phyloP scores from a whole-genome alignment of 768 basidiomycete genomes.

The Mycena latifolia region DNA sequence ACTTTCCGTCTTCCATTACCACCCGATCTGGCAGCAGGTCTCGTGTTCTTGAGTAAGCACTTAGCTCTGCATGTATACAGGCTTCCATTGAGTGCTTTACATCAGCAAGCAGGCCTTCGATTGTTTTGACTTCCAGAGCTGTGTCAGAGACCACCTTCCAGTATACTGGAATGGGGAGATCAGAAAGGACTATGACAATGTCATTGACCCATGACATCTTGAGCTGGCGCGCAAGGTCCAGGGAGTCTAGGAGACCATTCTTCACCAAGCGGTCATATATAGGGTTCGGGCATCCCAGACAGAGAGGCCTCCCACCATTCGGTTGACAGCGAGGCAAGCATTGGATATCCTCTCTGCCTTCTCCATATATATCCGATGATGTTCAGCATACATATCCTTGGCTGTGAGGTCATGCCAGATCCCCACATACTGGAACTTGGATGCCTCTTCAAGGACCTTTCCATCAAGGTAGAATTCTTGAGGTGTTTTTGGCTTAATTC shows the following conservation, averaged over 20 bases:
- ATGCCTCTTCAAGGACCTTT: slow-evolving; percentile 18
- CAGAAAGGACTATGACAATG: neutral
- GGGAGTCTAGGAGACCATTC: neutral
- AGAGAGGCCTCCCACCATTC: slow-evolving; percentile 6
- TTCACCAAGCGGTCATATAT: slow-evolving; percentile 5
- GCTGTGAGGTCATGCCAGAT: slow-evolving; percentile 13
- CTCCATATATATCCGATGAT: neutral
- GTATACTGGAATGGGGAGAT: slow-evolving; percentile 9
- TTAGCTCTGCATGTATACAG: neutral
- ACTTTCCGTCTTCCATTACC: neutral
- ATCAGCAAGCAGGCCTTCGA: neutral
- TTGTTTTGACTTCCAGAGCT: neutral
- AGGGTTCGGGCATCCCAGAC: slow-evolving; percentile 16
- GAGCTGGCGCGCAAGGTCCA: neutral
- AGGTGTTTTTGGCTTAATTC: neutral
- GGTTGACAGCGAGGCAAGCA: slow-evolving; percentile 9
- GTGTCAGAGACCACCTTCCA: neutral
- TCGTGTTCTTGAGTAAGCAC: neutral
- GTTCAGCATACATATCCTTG: neutral
- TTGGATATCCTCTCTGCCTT: slow-evolving; percentile 10
- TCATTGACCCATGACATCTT: slow-evolving; percentile 14
- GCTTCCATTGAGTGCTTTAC: slow-evolving; percentile 8
- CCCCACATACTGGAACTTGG: slow-evolving; percentile 29
- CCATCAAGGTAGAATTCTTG: slow-evolving; percentile 11
- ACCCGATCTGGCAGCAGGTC: neutral